Percentiles rank a stretch among this genome's conserved stretches.
Evolutionary conservation across 176 grass and related monocot species (phyloP).

Genomic region (Carex littledalei): DNA sequence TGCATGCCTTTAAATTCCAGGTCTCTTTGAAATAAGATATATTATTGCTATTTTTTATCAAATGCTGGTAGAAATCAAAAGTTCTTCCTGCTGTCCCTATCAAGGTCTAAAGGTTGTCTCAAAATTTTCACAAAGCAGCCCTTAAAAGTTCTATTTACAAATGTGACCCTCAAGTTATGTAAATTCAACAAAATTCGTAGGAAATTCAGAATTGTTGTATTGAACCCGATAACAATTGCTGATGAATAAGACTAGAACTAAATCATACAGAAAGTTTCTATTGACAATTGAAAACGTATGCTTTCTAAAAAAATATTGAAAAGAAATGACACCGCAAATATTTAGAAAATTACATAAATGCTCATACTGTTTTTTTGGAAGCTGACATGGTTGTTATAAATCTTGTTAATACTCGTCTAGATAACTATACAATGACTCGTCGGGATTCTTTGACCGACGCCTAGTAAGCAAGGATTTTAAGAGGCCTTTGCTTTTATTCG

Average conservation of each 20-base stretch:
- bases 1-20: neutral
- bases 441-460: constrained; percentile 51
- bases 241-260: neutral
- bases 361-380: neutral
- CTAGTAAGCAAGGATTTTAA: constrained; percentile 72
- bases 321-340: neutral
- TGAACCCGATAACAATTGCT: neutral
- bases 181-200: neutral
- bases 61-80: neutral
- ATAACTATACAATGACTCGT: constrained; percentile 88
- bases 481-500: constrained; percentile 67
- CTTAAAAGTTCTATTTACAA: neutral
- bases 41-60: no score
- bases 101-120: neutral
- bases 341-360: neutral
- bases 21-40: no score
- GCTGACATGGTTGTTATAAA: neutral
- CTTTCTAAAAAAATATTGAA: neutral
- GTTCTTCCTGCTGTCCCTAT: neutral
- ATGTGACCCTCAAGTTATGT: neutral
- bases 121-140: neutral
- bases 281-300: constrained; percentile 15
- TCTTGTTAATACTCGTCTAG: constrained; percentile 74
- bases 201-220: neutral
- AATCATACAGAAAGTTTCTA: constrained; percentile 4